Evolutionary conservation across 768 basidiomycete genomes (phyloP).

Genomic region (Xerocomellus amylosporus): DNA sequence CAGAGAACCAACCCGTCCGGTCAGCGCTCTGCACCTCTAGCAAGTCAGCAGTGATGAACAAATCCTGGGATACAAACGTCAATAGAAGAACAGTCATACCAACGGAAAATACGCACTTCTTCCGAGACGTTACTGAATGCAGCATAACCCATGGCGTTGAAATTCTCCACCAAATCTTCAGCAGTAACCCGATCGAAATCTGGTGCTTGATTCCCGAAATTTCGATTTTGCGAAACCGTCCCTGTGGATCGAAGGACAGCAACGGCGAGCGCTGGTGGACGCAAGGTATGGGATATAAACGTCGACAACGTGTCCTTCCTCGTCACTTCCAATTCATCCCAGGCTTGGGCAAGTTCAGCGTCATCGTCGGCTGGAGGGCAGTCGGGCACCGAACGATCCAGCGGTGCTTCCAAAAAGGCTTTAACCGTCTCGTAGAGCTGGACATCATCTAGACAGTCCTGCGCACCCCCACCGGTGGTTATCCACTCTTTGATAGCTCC

Average conservation of each 20-base stretch:
- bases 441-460: slow-evolving; percentile 72
- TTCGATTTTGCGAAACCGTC: slow-evolving; percentile 8
- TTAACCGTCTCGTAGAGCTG: slow-evolving; percentile 59
- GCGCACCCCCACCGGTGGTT: slow-evolving; percentile 66
- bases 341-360: slow-evolving; percentile 45
- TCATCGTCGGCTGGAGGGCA: slow-evolving; percentile 35
- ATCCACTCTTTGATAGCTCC: slow-evolving; percentile 72
- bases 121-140: slow-evolving; percentile 75
- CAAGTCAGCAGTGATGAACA: slow-evolving; percentile 73
- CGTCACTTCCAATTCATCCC: slow-evolving; percentile 44
- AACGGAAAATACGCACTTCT: slow-evolving; percentile 48
- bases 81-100: slow-evolving; percentile 2
- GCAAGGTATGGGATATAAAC: slow-evolving; percentile 56
- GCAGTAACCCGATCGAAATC: slow-evolving; percentile 62
- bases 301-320: slow-evolving; percentile 40
- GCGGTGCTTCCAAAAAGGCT: slow-evolving; percentile 54
- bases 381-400: slow-evolving; percentile 52
- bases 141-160: slow-evolving; percentile 74
- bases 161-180: slow-evolving; percentile 70
- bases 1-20: slow-evolving; percentile 72
- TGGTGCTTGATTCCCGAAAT: slow-evolving; percentile 46
- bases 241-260: slow-evolving; percentile 25
- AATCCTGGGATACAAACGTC: slow-evolving; percentile 47
- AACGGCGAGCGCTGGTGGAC: slow-evolving; percentile 44
- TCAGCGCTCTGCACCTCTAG: slow-evolving; percentile 80